Evolutionary conservation across 306 rosid genomes (phyloP).

Genomic region (Castanopsis chinensis): DNA sequence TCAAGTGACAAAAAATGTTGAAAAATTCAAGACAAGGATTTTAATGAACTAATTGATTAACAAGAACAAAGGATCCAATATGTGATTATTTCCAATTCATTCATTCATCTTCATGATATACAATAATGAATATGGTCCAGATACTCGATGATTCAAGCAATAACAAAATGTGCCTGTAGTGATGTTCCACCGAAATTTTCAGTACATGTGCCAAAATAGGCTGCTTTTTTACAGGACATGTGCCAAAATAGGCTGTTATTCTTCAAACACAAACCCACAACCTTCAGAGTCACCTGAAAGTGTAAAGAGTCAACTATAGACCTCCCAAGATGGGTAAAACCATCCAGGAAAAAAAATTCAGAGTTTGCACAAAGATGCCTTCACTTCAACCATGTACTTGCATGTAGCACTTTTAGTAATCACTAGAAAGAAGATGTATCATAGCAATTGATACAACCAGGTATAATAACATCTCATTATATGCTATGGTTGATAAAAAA

Average conservation of each 20-base stretch:
- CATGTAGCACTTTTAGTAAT: not conserved
- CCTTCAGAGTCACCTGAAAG: not conserved
- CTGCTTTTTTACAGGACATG: not conserved
- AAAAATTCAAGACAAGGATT: not conserved
- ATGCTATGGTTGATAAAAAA: not conserved
- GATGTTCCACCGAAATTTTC: not conserved
- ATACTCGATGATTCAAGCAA: not conserved
- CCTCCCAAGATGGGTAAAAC: not conserved
- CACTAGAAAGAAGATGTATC: not conserved
- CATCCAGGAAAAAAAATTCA: not conserved
- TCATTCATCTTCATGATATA: not conserved
- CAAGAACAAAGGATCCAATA: not conserved
- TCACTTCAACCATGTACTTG: no score
- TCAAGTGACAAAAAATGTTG: not conserved
- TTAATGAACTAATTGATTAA: not conserved
- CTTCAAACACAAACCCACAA: not conserved
- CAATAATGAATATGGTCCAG: not conserved
- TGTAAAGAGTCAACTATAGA: not conserved
- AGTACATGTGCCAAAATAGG: not conserved
- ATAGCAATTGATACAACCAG: not conserved
- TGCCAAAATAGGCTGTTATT: not conserved
- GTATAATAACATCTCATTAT: not conserved
- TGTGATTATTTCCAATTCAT: not conserved
- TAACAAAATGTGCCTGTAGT: not conserved
- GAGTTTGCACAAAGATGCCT: not conserved